phyloP scores from a whole-genome alignment of 2,329 filamentous ascomycete species.

The Metarhizium robertsii region DNA sequence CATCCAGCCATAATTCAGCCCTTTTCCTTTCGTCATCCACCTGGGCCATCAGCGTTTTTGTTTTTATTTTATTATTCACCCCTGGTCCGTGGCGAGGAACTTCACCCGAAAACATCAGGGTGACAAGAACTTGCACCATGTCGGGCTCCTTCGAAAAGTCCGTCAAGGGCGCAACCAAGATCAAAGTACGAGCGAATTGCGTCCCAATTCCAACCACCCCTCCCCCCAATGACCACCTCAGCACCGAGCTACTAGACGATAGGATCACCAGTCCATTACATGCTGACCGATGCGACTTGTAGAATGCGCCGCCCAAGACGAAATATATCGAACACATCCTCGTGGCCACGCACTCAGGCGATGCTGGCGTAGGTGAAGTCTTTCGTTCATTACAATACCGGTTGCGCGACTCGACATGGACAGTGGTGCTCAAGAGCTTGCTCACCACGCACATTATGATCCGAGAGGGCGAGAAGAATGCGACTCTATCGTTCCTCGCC shows the following conservation, averaged over 20 bases:
- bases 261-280: neutral
- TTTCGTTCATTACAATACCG: constrained; percentile 86
- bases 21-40: constrained; percentile 2
- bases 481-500: constrained; percentile 76
- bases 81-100: neutral
- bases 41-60: neutral
- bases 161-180: constrained; percentile 96
- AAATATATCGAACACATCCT: constrained; percentile 99
- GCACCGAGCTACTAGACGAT: neutral
- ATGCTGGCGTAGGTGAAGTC: constrained; percentile 90
- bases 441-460: constrained; percentile 98
- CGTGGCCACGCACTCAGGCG: constrained; percentile 86
- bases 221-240: neutral
- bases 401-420: constrained; percentile 94
- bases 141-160: constrained; percentile 95
- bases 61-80: neutral
- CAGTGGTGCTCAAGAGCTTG: constrained; percentile 96
- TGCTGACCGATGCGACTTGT: neutral
- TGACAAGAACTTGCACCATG: constrained; percentile 37
- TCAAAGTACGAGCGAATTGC: constrained; percentile 56
- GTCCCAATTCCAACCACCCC: neutral
- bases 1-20: neutral
- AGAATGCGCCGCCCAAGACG: constrained; percentile 94
- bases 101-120: neutral
- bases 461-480: constrained; percentile 82